Base-by-base conservation (phyloP, 306 rosid genomes). In the Begonia peltatifolia region DNA sequence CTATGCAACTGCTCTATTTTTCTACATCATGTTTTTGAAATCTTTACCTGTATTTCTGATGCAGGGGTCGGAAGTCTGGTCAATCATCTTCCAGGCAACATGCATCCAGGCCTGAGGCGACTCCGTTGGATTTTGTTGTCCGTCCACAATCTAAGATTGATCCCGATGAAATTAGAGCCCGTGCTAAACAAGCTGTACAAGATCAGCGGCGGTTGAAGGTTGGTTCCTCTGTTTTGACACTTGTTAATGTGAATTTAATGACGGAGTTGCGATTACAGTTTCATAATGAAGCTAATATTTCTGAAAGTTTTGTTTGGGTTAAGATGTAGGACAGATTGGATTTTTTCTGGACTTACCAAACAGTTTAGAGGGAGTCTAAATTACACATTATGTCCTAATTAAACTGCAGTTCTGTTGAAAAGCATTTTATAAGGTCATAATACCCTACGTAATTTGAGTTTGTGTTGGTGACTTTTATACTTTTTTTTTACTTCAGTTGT, bases 121-220 rank as follows among this genome's bases (percentile, higher is more conserved):
- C 94, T 15, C 99, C 95, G 5, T 61, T 92, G 80, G 99, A 92
- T 81, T 92, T 86, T 68, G 55, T 92, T 54, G 77, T 92, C 60
- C 96, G 94, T 0, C 99, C 96, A 52, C 95, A 76, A 52, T 89
- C 97, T 54, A 89, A 84, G 76, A 70, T 89, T 71, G 97, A 89
- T 57, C 95, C 95, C 6, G 97, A 89, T 36, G 95, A 84, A 82
- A 47, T 89, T 63, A 78, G 95, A 65, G 97, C 95, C 14, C 82
- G 94, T 7, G 81, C 93, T 50, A 89, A 89, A 64, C 80, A 70
- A 66, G 84, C 79, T 12, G 63, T 74, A 12, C 97, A 80, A 54
- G 97, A 84, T 78, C 97, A 84, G 77, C 87, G 79, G 53, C 90
- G 90, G 2, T 57, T 89, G 78, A 89, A 89, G 93, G 97, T 89